Percentiles rank a stretch among this genome's conserved stretches.
Conservation (phyloP, 1,284 basidiomycete species). For the Abortiporus biennis region DNA sequence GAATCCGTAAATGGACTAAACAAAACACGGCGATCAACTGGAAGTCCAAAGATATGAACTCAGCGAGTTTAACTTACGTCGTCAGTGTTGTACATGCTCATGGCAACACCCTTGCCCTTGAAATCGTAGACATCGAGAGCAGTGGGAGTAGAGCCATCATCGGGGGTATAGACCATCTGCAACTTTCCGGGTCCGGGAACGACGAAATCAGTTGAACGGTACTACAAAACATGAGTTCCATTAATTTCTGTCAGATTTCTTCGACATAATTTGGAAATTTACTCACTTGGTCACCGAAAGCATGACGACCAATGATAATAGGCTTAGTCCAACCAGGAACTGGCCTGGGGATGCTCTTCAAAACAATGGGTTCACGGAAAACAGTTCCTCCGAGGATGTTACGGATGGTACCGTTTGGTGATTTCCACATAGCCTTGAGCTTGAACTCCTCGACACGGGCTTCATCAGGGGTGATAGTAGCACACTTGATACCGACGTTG, state of each 20-base stretch:
- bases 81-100: constrained; percentile 95
- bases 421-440: constrained; percentile 97
- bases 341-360: constrained; percentile 86
- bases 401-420: constrained; percentile 94
- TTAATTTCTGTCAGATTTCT: not conserved
- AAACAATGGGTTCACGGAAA: constrained; percentile 97
- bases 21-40: not conserved
- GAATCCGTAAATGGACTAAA: constrained; percentile 86
- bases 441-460: constrained; percentile 93
- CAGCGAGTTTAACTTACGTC: constrained; percentile 46
- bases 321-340: constrained; percentile 97
- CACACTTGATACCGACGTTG: constrained; percentile 94
- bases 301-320: constrained; percentile 95
- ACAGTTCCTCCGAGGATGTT: constrained; percentile 98
- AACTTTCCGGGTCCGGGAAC: constrained; percentile 87
- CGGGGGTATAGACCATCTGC: constrained; percentile 82
- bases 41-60: no score
- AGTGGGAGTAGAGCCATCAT: constrained; percentile 58
- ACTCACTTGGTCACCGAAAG: constrained; percentile 89
- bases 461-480: constrained; percentile 98
- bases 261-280: not conserved
- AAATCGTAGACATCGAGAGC: constrained; percentile 86
- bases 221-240: constrained; percentile 44
- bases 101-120: constrained; percentile 82
- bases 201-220: constrained; percentile 87